phyloP scores from a whole-genome alignment of 2,329 filamentous ascomycete genomes.

The Fusarium devonianum region DNA sequence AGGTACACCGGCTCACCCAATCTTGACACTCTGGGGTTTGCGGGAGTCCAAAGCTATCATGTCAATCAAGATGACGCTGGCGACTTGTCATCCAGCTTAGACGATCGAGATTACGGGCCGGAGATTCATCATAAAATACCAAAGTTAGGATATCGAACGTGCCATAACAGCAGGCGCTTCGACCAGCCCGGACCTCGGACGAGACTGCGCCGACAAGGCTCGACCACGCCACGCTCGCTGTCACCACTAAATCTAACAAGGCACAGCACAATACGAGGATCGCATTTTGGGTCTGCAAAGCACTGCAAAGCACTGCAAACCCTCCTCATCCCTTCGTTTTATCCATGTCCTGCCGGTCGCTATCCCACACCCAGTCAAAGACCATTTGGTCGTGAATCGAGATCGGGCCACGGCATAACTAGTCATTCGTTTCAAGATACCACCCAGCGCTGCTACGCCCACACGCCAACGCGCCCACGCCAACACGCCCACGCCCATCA shows the following conservation, averaged over 20 bases:
- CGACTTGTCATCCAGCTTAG: not conserved
- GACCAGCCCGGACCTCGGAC: constrained; percentile 21
- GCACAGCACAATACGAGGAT: constrained; percentile 23
- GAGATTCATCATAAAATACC: too few relatives aligned
- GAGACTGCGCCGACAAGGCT: constrained; percentile 4
- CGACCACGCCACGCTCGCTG: constrained; percentile 15
- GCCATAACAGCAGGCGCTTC: too few relatives aligned
- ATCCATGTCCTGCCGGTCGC: constrained; percentile 19
- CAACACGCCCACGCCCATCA: not conserved
- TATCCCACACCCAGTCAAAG: constrained; percentile 14
- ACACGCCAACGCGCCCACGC: too few relatives aligned
- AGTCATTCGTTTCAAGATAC: constrained; percentile 30
- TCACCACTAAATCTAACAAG: constrained; percentile 28
- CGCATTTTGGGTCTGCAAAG: constrained; percentile 19
- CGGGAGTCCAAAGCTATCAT: constrained; percentile 3
- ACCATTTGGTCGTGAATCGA: constrained; percentile 18
- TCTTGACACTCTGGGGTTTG: constrained; percentile 9
- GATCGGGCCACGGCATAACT: constrained; percentile 9
- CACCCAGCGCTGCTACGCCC: not conserved
- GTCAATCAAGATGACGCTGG: constrained; percentile 1
- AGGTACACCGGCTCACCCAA: constrained; percentile 5
- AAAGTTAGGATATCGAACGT: too few relatives aligned
- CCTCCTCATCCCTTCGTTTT: constrained; percentile 11
- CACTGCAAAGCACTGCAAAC: not conserved
- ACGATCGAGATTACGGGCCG: too few relatives aligned